Evolutionary conservation across 2,329 filamentous ascomycete genomes (phyloP), one percentile per base, ranked within the genome.

Genomic region (Plenodomus biglobosus): DNA sequence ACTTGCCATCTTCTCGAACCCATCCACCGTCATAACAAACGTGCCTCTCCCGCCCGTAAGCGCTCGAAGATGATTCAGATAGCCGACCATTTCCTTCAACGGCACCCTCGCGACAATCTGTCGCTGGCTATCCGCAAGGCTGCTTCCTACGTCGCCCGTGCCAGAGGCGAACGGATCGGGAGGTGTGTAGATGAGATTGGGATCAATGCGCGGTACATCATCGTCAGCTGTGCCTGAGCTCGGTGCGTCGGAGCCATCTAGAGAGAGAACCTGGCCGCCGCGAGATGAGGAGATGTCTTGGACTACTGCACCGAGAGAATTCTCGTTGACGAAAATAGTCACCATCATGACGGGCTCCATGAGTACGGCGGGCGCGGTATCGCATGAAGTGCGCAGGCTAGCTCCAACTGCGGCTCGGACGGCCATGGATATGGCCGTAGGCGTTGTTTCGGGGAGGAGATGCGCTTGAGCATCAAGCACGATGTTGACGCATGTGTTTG

Each of bases 311-410:
- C 92, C 91, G 1, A 96, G 85, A 6, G 83, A 85, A 5, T 81
- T 80, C 72, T 96, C 92, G 42, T 94, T 89, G 41, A 94, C 90
- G 57, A 84, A 85, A 65, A 99, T 95, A 43, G 86, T 85, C 4
- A 89, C 90, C 51, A 86, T 85, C 90, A 97, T 96, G 45, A 99
- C 88, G 1, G 94, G 94, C 66, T 99, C 94, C 75, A 97, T 87
- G 34, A 99, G 77, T 1, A 81, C 80, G 1, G 90, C 81, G 2
- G 77, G 75, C 2, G 75, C 66, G 21, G 74, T 71, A 8, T 79
- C 74, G 46, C 83, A 78, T 0, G 85, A 83, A 16, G 83, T 78
- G 42, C 82, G 81, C 1, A 97, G 79, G 0, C 86, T 86, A 8
- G 80, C 77, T 50, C 86, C 83, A 0, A 92, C 86, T 2, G 88